Conservation (phyloP, 148 eudicot genomes). For the Fallopia convolvulus region DNA sequence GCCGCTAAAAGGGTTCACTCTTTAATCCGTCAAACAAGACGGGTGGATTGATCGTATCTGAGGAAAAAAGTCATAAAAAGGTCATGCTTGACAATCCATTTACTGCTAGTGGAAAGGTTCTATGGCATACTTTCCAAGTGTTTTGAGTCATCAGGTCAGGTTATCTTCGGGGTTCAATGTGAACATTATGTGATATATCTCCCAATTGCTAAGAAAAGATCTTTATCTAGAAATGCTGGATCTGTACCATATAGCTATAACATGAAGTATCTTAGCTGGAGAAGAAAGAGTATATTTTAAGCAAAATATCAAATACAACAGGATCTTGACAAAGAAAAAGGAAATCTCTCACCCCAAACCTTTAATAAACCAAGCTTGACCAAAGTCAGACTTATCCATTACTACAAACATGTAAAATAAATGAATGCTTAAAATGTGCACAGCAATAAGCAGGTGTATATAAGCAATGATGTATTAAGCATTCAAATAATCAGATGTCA, state of each 20-base stretch:
- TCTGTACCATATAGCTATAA: not conserved
- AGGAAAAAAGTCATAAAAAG: not conserved
- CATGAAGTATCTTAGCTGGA: slow-evolving; percentile 5
- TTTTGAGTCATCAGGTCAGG: not conserved
- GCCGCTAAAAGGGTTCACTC: not conserved
- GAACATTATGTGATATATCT: not conserved
- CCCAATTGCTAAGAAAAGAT: not conserved
- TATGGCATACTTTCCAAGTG: not conserved
- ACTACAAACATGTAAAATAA: not conserved
- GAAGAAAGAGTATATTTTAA: not conserved
- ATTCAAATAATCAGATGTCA: not conserved
- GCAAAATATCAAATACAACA: not conserved
- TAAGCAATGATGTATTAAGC: not conserved
- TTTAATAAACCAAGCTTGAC: not conserved
- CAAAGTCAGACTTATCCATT: not conserved
- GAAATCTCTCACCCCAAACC: too few relatives aligned
- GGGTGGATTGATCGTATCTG: not conserved
- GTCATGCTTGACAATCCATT: not conserved
- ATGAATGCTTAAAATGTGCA: not conserved
- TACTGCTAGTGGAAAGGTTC: not conserved
- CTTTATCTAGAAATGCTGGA: not conserved
- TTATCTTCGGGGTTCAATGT: not conserved
- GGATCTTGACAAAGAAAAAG: not conserved
- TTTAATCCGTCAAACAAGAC: not conserved
- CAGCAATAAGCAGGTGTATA: not conserved